Evolutionary conservation across 2,329 filamentous ascomycete species (phyloP).

Genomic region (Curvularia eragrostidis): DNA sequence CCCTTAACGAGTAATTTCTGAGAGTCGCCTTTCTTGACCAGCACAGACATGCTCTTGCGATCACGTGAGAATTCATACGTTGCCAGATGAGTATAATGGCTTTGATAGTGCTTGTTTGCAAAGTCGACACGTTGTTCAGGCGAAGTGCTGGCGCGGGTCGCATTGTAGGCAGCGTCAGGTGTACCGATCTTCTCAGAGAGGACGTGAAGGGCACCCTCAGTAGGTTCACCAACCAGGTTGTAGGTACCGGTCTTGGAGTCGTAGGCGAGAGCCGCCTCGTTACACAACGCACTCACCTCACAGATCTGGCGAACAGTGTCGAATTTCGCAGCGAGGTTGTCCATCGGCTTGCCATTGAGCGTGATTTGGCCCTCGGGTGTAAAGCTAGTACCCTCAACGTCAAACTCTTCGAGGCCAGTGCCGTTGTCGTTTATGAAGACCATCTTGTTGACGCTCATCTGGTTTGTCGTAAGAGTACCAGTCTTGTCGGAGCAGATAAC

Average conservation of each 20-base stretch:
- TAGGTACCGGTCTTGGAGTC: conserved; percentile 77
- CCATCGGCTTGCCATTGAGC: conserved; percentile 70
- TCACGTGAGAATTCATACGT: conserved; percentile 98
- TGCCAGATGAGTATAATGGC: conserved; percentile 74
- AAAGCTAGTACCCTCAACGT: conserved; percentile 93
- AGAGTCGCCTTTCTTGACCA: conserved; percentile 72
- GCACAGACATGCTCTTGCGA: conserved; percentile 98
- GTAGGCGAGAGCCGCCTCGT: conserved; percentile 83
- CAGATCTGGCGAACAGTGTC: conserved; percentile 80
- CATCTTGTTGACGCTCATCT: conserved; percentile 97
- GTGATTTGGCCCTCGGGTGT: conserved; percentile 79
- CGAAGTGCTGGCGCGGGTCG: conserved; percentile 56
- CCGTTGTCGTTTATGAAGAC: conserved; percentile 81
- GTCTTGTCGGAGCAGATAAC: conserved; percentile 99
- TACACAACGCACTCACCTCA: conserved; percentile 77
- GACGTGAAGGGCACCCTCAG: conserved; percentile 89
- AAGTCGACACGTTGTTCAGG: conserved; percentile 73
- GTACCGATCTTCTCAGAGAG: conserved; percentile 95
- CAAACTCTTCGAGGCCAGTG: conserved; percentile 78
- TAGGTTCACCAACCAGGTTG: conserved; percentile 89
- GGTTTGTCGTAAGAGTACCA: conserved; percentile 95
- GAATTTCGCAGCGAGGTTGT: conserved; percentile 73
- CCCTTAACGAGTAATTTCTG: conserved; percentile 94
- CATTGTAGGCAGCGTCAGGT: conserved; percentile 67
- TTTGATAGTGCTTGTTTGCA: conserved; percentile 85